Percentiles rank a stretch among this genome's conserved stretches.
Conservation (phyloP, 164 flowering plant genomes). For the Vitis amurensis region DNA sequence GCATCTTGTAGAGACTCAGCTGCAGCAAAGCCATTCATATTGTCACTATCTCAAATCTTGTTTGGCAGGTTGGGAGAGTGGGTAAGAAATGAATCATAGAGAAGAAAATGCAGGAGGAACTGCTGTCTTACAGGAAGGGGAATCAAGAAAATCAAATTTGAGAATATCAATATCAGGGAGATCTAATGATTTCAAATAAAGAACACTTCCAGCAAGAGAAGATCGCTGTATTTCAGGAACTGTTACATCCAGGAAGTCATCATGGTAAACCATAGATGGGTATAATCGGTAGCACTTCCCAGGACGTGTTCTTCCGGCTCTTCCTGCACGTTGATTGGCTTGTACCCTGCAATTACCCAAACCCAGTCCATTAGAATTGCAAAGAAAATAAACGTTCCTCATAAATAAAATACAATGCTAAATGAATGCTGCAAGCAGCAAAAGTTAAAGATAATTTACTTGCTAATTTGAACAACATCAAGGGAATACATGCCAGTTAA, state of each 20-base stretch:
- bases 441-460: slow-evolving; percentile 34
- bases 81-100: background rate
- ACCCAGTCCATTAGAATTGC: background rate
- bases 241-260: slow-evolving; percentile 80
- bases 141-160: slow-evolving; percentile 92
- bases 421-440: background rate
- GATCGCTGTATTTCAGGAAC: slow-evolving; percentile 93
- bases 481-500: slow-evolving; percentile 97
- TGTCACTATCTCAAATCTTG: slow-evolving; percentile 2
- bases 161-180: slow-evolving; percentile 89
- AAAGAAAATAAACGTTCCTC: background rate
- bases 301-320: slow-evolving; percentile 97
- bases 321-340: slow-evolving; percentile 95
- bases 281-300: slow-evolving; percentile 97
- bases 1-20: slow-evolving; percentile 90
- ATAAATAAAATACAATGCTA: background rate
- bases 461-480: slow-evolving; percentile 92
- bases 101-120: background rate
- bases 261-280: slow-evolving; percentile 67
- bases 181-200: slow-evolving; percentile 90
- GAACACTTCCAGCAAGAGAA: slow-evolving; percentile 96
- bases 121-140: slow-evolving; percentile 74
- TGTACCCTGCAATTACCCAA: slow-evolving; percentile 65
- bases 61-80: background rate
- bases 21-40: slow-evolving; percentile 34